Conservation (phyloP, 1,284 basidiomycete species). For the Sporisorium scitamineum region DNA sequence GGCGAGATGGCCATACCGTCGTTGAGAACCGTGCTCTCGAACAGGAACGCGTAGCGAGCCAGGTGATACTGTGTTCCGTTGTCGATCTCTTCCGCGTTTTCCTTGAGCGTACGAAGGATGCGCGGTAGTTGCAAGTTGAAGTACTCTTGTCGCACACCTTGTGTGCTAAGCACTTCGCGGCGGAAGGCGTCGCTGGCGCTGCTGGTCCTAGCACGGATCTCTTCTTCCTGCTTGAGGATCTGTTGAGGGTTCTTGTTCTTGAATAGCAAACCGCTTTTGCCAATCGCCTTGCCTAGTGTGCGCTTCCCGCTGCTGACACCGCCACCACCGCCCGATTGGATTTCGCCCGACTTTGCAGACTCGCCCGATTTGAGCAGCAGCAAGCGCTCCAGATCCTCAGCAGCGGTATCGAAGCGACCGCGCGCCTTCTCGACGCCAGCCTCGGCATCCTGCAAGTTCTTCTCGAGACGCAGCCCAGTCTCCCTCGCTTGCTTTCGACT, state of each 20-base stretch:
- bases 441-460: constrained; percentile 89
- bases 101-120: constrained; percentile 91
- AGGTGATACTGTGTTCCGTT: constrained; percentile 96
- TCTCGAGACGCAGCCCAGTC: constrained; percentile 83
- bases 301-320: constrained; percentile 68
- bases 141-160: constrained; percentile 89
- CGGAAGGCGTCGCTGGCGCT: constrained; percentile 87
- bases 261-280: constrained; percentile 87
- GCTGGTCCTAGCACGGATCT: constrained; percentile 86
- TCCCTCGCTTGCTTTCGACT: constrained; percentile 77
- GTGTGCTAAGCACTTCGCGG: constrained; percentile 89
- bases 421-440: constrained; percentile 88
- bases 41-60: constrained; percentile 91
- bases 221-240: constrained; percentile 94
- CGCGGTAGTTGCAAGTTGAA: constrained; percentile 96
- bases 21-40: constrained; percentile 87
- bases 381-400: constrained; percentile 94
- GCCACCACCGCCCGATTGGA: constrained; percentile 71
- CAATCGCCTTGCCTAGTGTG: constrained; percentile 78
- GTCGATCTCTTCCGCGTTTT: constrained; percentile 95
- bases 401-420: constrained; percentile 84
- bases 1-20: constrained; percentile 88
- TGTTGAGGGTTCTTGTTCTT: constrained; percentile 90
- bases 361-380: constrained; percentile 95
- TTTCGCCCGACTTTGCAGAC: constrained; percentile 59